Evolutionary conservation across 495 filamentous ascomycete genomes (phyloP).

Genomic region (Penicillium argentinense): DNA sequence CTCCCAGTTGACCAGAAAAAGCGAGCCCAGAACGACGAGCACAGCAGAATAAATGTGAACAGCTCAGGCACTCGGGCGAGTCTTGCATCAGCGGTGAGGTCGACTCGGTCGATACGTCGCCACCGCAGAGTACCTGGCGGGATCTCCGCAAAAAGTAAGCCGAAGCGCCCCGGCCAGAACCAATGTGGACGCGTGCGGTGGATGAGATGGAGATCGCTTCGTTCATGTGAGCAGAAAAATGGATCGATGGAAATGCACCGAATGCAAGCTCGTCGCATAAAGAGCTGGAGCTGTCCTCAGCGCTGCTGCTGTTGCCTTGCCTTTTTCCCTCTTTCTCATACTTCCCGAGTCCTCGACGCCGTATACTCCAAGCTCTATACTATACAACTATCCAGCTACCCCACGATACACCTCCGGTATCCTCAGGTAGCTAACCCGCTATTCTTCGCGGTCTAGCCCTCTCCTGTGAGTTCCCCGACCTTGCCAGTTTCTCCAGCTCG

Average conservation of each 20-base stretch:
- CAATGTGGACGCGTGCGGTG: not conserved
- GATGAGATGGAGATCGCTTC: not conserved
- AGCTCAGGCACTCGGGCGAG: not conserved
- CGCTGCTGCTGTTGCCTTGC: not conserved
- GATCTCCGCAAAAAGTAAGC: conserved; percentile 4
- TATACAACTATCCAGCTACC: not conserved
- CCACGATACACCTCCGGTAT: too few relatives aligned
- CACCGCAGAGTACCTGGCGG: not conserved
- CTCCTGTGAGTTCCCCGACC: too few relatives aligned
- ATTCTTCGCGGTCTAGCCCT: too few relatives aligned
- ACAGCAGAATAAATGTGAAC: too few relatives aligned
- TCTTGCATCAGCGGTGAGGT: not conserved
- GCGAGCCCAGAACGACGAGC: too few relatives aligned
- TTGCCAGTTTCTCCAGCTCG: not conserved
- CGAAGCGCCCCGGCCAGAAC: not conserved
- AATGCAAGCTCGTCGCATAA: too few relatives aligned
- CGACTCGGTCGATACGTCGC: conserved; percentile 5
- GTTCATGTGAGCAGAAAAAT: conserved; percentile 17
- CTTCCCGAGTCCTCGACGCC: not conserved
- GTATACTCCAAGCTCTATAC: not conserved
- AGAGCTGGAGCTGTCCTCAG: not conserved
- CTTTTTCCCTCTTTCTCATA: not conserved
- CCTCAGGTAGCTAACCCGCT: too few relatives aligned
- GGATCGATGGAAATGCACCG: too few relatives aligned
- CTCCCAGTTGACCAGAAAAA: not conserved